phyloP scores from a whole-genome alignment of 805 yeast species.

The Peterozyma toletana region DNA sequence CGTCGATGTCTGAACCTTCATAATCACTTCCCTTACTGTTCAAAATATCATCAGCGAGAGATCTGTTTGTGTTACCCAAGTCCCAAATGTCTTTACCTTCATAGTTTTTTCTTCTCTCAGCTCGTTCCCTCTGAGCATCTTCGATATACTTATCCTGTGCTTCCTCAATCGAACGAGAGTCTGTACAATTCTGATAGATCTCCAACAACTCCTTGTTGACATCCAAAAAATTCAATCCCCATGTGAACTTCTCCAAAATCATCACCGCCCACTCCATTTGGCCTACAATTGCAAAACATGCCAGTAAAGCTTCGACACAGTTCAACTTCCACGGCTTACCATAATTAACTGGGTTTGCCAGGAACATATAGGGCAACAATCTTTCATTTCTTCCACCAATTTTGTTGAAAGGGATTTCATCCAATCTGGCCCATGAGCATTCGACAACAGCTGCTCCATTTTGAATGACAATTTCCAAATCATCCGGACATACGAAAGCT shows the following conservation, averaged over 20 bases:
- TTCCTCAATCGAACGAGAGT: slow-evolving; percentile 58
- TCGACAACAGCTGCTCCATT: slow-evolving; percentile 97
- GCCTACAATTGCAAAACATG: slow-evolving; percentile 92
- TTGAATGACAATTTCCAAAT: slow-evolving; percentile 64
- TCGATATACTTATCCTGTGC: slow-evolving; percentile 77
- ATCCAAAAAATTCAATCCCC: slow-evolving; percentile 87
- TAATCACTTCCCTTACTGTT: slow-evolving; percentile 12
- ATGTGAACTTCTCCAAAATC: slow-evolving; percentile 72
- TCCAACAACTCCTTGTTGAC: slow-evolving; percentile 75
- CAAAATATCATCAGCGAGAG: slow-evolving; percentile 14
- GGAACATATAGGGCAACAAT: slow-evolving; percentile 83
- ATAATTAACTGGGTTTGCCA: slow-evolving; percentile 95
- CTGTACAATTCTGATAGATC: slow-evolving; percentile 73
- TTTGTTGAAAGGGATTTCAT: slow-evolving; percentile 88
- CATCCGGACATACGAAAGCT: slow-evolving; percentile 85
- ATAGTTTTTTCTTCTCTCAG: slow-evolving; percentile 48
- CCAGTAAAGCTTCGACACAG: slow-evolving; percentile 97
- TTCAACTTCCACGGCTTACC: slow-evolving; percentile 94
- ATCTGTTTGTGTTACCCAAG: slow-evolving; percentile 69
- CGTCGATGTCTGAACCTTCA: slow-evolving; percentile 17
- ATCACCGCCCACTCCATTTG: slow-evolving; percentile 82
- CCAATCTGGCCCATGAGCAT: slow-evolving; percentile 97
- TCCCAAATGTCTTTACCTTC: slow-evolving; percentile 63
- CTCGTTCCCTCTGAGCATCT: slow-evolving; percentile 57
- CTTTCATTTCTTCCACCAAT: slow-evolving; percentile 91